Conservation (phyloP, 2,329 filamentous ascomycete genomes). For the Trichoderma lentiforme region DNA sequence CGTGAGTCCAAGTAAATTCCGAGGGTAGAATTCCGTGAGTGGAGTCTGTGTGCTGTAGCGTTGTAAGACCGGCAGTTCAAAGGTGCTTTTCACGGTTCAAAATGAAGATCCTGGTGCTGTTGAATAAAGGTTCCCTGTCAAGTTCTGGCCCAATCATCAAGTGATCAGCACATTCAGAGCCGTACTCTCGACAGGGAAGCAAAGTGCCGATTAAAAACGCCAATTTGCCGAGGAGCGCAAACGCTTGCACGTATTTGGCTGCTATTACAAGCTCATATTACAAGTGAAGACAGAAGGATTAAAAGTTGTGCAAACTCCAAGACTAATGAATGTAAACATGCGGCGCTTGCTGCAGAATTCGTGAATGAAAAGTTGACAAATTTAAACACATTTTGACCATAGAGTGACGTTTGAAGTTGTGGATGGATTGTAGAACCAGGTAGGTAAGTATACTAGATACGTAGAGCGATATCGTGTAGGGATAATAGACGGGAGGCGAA, state of each 20-base stretch:
- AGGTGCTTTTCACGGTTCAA: neutral
- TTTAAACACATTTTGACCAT: neutral
- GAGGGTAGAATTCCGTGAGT: too few relatives aligned
- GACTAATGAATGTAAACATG: neutral
- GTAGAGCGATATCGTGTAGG: neutral
- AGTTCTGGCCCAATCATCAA: neutral
- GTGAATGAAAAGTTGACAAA: neutral
- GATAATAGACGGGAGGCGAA: neutral
- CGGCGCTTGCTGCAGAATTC: neutral
- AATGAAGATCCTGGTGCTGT: neutral
- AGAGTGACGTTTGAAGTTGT: neutral
- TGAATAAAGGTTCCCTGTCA: neutral
- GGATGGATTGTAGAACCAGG: neutral
- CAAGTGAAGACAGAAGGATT: too few relatives aligned
- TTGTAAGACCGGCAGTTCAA: neutral
- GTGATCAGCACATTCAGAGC: neutral
- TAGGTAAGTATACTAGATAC: neutral
- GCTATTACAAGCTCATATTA: neutral
- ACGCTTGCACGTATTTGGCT: neutral
- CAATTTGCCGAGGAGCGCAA: neutral
- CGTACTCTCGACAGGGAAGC: neutral
- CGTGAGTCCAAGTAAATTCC: neutral
- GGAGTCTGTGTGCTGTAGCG: neutral
- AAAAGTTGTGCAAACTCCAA: neutral
- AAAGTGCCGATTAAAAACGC: neutral